Evolutionary conservation across 2,329 filamentous ascomycete genomes (phyloP), one percentile per base, ranked within the genome.

Genomic region (Epichloe amarillans): DNA sequence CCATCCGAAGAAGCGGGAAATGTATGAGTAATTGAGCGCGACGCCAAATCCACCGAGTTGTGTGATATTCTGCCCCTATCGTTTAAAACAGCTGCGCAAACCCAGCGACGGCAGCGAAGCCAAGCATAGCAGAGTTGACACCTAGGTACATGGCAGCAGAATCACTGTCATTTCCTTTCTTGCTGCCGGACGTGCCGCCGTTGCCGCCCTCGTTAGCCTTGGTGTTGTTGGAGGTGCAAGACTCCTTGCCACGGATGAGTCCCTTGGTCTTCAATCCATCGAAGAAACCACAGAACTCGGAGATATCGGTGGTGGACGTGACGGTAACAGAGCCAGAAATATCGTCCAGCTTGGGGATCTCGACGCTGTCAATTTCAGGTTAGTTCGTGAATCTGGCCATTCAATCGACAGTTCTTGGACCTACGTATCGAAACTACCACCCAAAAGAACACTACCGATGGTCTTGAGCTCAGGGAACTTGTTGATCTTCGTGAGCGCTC

Each of bases 381-480:
- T 40, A 50, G 33, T 12, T 42, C 6, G 17, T 10, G 7, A 21
- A 37, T 23, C 17, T 21, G 11, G 19, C 8, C 17, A 41, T 11
- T 41, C 3, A 3, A 23, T 7, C 1, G 3, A 30, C 40, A 41
- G 23, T 8, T 39, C 8, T 14, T 7, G 23, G 21, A 79, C 87
- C 75, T 77, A 94, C 88, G 79, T 74, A 56, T 81, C 77, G 69
- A 96, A 94, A 73, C 82, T 85, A 62, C 93, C 93, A 61, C 83
- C 82, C 67, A 95, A 80, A 67, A 88, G 84, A 63, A 97, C 75
- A 61, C 88, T 88, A 71, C 90, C 91, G 53, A 96, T 80, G 78
- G 7, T 7, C 63, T 78, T 64, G 30, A 98, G 78, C 56, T 73
- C 65, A 54, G 77, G 75, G 70, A 97, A 86, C 36, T 80, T 80